Conservation (phyloP, 2,329 filamentous ascomycete genomes). For the Orbilia javanica region DNA sequence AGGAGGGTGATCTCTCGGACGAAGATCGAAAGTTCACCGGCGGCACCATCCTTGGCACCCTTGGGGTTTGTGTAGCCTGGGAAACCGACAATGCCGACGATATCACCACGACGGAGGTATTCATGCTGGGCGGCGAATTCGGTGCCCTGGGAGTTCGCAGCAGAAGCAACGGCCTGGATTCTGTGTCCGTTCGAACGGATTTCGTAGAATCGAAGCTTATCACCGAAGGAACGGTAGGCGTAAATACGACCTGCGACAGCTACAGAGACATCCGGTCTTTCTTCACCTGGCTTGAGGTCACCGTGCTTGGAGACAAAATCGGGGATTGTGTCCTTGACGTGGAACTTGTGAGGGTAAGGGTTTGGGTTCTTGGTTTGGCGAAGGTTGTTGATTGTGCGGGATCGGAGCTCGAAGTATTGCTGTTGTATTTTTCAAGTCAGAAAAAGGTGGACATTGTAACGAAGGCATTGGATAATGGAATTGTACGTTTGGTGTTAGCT, state of each 20-base stretch:
- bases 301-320: conserved; percentile 84
- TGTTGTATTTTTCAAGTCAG: conserved; percentile 63
- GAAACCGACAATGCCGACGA: conserved; percentile 87
- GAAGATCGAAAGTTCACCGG: conserved; percentile 91
- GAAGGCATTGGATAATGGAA: conserved; percentile 62
- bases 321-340: conserved; percentile 83
- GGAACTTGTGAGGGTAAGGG: conserved; percentile 94
- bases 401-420: conserved; percentile 98
- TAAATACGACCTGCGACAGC: conserved; percentile 88
- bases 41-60: conserved; percentile 75
- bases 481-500: conserved; percentile 78
- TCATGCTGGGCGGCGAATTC: conserved; percentile 91
- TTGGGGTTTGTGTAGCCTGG: conserved; percentile 89
- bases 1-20: conserved; percentile 87
- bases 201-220: conserved; percentile 93
- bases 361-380: conserved; percentile 80
- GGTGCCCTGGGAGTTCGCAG: conserved; percentile 77
- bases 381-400: conserved; percentile 81
- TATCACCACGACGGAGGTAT: conserved; percentile 87
- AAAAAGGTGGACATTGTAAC: too few species aligned
- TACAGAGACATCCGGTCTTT: conserved; percentile 79
- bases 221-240: conserved; percentile 83
- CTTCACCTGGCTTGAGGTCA: conserved; percentile 88
- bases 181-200: conserved; percentile 80
- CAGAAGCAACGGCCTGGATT: conserved; percentile 92